Conservation (phyloP, 257 asterid genomes). For the Solanum dulcamara region DNA sequence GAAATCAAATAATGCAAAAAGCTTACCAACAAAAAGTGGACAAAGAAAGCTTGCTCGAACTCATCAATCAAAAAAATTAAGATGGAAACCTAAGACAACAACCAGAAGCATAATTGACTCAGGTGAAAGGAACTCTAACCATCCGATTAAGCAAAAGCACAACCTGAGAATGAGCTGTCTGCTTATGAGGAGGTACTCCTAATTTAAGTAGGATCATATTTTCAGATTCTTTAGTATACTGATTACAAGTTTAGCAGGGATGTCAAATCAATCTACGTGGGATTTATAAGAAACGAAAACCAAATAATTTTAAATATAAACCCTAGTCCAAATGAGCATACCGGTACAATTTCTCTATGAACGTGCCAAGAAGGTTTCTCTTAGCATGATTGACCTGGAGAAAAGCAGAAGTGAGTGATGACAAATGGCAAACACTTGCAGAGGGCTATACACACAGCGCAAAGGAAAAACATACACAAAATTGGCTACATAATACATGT, state of each 20-base stretch:
- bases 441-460: neutral
- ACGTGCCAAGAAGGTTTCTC: slow-evolving; percentile 6
- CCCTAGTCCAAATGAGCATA: neutral
- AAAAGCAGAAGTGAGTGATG: neutral
- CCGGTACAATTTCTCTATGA: slow-evolving; percentile 10
- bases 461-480: neutral
- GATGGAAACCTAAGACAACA: neutral
- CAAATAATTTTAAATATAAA: neutral
- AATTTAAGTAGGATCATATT: neutral
- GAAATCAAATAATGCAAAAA: neutral
- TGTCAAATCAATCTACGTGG: neutral
- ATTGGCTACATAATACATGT: neutral
- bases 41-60: neutral
- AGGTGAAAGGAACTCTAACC: neutral
- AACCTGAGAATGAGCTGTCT: neutral
- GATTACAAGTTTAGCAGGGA: neutral
- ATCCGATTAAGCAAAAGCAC: neutral
- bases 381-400: slow-evolving; percentile 13
- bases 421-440: neutral
- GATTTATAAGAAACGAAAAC: neutral
- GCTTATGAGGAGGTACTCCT: neutral
- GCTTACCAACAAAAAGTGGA: neutral
- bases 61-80: neutral
- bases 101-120: neutral
- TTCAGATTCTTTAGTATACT: neutral